phyloP scores from a whole-genome alignment of 208 protist genomes.

The Entamoeba invadens region DNA sequence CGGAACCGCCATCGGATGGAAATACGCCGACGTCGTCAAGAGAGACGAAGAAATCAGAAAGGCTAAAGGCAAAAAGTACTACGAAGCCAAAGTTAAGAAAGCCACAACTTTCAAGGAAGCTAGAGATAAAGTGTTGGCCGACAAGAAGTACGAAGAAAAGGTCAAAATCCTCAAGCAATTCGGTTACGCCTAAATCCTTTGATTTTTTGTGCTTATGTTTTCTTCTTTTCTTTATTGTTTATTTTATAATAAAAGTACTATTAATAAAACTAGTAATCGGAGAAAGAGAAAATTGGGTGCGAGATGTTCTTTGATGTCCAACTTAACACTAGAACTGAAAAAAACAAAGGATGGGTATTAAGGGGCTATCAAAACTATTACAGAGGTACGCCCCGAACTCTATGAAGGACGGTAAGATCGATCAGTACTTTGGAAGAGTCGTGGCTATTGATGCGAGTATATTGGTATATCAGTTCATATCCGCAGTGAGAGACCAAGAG shows the following conservation, averaged over 20 bases:
- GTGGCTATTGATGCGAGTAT: conserved; percentile 97
- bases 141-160: not conserved
- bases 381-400: conserved; percentile 30
- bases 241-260: no score
- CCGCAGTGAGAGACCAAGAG: conserved; percentile 62
- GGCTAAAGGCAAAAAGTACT: conserved; percentile 13
- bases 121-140: not conserved
- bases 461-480: conserved; percentile 97
- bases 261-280: no score
- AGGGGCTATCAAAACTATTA: conserved; percentile 38
- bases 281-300: no score
- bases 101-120: not conserved
- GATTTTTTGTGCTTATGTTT: not conserved
- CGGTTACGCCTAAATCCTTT: not conserved
- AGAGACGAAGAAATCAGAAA: conserved; percentile 65
- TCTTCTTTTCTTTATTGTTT: no score
- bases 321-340: no score
- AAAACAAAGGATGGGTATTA: conserved; percentile 46
- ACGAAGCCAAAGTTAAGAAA: not conserved
- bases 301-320: no score
- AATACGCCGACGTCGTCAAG: conserved; percentile 54
- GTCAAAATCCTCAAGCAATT: not conserved
- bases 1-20: conserved; percentile 64
- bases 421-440: conserved; percentile 80
- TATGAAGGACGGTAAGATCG: conserved; percentile 71